Conservation (phyloP, 306 rosid species). For the Fragaria vesca region DNA sequence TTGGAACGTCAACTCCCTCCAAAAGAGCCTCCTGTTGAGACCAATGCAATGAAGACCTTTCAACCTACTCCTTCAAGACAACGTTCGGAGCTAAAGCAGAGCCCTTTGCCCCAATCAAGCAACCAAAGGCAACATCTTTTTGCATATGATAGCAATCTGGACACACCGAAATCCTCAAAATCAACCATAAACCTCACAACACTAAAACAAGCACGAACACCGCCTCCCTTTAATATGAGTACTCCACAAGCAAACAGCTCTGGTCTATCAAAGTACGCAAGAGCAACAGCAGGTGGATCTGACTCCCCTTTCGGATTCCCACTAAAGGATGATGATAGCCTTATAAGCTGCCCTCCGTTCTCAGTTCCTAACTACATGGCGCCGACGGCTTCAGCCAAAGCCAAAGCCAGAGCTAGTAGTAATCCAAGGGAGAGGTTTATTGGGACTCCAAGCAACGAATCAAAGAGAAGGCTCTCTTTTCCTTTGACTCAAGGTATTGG, state of each 20-base stretch:
- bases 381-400: constrained; percentile 77
- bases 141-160: constrained; percentile 52
- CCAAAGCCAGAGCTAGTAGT: constrained; percentile 66
- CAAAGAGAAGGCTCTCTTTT: constrained; percentile 73
- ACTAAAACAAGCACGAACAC: constrained; percentile 44
- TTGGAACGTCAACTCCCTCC: constrained; percentile 72
- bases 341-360: constrained; percentile 92
- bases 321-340: constrained; percentile 77
- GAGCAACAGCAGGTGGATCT: constrained; percentile 49
- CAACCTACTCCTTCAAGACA: constrained; percentile 78
- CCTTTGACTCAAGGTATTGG: constrained; percentile 78
- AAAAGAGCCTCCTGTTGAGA: constrained; percentile 45
- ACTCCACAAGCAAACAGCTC: constrained; percentile 54
- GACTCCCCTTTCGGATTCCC: constrained; percentile 61
- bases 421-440: constrained; percentile 73
- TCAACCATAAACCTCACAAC: constrained; percentile 53
- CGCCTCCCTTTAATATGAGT: constrained; percentile 34
- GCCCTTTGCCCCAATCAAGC: constrained; percentile 62
- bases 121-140: constrained; percentile 44
- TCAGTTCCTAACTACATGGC: constrained; percentile 88
- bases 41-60: constrained; percentile 54
- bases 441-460: constrained; percentile 70
- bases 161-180: constrained; percentile 79
- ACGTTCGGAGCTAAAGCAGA: constrained; percentile 59
- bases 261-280: constrained; percentile 41